A percentile compares a stretch with the other conserved stretches of the same genome.
Evolutionary conservation across 2,329 filamentous ascomycete genomes (phyloP).

Genomic region (Capronia coronata): DNA sequence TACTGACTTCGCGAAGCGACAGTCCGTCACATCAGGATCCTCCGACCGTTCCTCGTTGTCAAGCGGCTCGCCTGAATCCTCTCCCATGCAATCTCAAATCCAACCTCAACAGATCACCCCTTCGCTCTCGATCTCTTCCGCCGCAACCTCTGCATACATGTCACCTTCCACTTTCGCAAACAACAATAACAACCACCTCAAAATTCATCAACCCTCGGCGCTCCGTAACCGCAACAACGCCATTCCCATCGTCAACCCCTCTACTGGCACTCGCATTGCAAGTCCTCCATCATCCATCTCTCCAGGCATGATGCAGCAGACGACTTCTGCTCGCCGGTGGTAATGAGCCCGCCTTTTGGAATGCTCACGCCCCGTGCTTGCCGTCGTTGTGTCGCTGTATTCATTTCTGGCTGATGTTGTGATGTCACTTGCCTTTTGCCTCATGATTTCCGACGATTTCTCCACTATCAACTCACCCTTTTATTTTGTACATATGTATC

Average conservation of each 20-base stretch:
- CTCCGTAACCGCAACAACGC: slow-evolving; percentile 73
- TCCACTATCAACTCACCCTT: slow-evolving; percentile 13
- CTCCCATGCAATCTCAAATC: slow-evolving; percentile 77
- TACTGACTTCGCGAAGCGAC: slow-evolving; percentile 53
- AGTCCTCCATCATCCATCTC: slow-evolving; percentile 74
- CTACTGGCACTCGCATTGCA: slow-evolving; percentile 77
- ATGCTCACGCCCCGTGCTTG: slow-evolving; percentile 19
- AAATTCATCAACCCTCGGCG: slow-evolving; percentile 84
- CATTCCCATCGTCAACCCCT: slow-evolving; percentile 96
- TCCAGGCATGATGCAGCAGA: slow-evolving; percentile 58
- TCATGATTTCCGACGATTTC: slow-evolving; percentile 13
- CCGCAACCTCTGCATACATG: slow-evolving; percentile 51
- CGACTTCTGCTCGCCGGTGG: slow-evolving; percentile 33
- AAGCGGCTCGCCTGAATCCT: slow-evolving; percentile 86
- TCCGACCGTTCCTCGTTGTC: slow-evolving; percentile 90
- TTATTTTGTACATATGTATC: slow-evolving; percentile 24
- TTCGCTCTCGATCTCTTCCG: slow-evolving; percentile 62
- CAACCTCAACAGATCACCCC: slow-evolving; percentile 67
- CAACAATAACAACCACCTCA: slow-evolving; percentile 66
- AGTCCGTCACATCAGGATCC: slow-evolving; percentile 82
- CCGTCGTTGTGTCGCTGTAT: slow-evolving; percentile 25
- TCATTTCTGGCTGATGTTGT: slow-evolving; percentile 24
- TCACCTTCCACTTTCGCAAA: slow-evolving; percentile 50
- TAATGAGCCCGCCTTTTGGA: slow-evolving; percentile 27
- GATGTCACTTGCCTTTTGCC: slow-evolving; percentile 26